These are phyloP conservation scores for Bimuria novae-zelandiae DNA, from an alignment of 2,329 filamentous ascomycete species.

Conservation along the genomic window DNA sequence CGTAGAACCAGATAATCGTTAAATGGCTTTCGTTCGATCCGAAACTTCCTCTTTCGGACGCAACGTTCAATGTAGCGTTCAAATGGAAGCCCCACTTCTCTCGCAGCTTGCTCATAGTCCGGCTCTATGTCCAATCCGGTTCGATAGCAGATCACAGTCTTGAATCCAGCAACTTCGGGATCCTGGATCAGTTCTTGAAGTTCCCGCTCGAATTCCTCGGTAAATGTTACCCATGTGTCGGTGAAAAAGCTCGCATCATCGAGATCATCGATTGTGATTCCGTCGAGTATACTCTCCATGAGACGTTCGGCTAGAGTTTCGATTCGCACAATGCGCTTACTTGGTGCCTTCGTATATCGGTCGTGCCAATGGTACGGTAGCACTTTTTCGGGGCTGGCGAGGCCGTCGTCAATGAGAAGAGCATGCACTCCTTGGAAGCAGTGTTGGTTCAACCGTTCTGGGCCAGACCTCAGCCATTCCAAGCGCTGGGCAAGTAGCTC, in stretches of 20 bases:
- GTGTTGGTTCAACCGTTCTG: constrained; percentile 61
- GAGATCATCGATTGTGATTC: constrained; percentile 43
- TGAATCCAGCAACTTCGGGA: constrained; percentile 75
- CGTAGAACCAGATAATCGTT: constrained; percentile 72
- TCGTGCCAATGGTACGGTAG: constrained; percentile 64
- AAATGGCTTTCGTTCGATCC: constrained; percentile 66
- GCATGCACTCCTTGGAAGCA: constrained; percentile 75
- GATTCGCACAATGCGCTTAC: constrained; percentile 77
- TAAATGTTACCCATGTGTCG: constrained; percentile 51
- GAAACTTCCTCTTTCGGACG: constrained; percentile 48
- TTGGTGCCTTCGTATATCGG: constrained; percentile 64
- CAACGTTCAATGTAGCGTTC: constrained; percentile 48
- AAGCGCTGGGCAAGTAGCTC: constrained; percentile 57
- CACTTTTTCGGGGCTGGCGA: constrained; percentile 60
- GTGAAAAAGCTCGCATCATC: constrained; percentile 38
- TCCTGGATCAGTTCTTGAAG: constrained; percentile 66
- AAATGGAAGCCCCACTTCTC: constrained; percentile 44
- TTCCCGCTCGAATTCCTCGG: constrained; percentile 55
- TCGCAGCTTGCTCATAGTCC: constrained; percentile 46
- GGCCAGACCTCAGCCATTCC: constrained; percentile 51
- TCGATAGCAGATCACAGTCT: constrained; percentile 81
- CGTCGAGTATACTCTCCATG: constrained; percentile 56
- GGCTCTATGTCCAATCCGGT: constrained; percentile 66
- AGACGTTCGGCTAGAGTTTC: constrained; percentile 72
- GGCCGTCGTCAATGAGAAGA: constrained; percentile 77